Evolutionary conservation across 2,329 filamentous ascomycete species (phyloP), one percentile per base, ranked within the genome.

Genomic region (Sporothrix mexicana): DNA sequence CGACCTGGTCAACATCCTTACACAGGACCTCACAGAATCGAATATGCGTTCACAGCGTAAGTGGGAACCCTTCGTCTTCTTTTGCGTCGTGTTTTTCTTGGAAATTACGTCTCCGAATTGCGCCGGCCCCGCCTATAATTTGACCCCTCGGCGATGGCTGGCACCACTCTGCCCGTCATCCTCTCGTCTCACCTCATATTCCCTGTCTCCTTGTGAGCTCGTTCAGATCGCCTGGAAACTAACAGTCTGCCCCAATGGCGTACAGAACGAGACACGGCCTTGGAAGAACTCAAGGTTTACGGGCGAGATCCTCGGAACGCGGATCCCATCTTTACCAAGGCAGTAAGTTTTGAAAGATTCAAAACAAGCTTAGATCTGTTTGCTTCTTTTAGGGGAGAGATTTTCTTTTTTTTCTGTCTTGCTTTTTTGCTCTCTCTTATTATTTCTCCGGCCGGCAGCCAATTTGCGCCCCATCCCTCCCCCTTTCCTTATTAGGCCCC

Each of bases 271-370:
- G 87, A 89, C 77, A 82, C 85, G 10, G 84, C 85, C 13, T 81
- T 92, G 3, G 89, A 91, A 76, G 83, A 94, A 77, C 85, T 98
- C 67, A 97, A 97, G 81, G 84, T 95, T 45, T 88, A 93, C 78
- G 92, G 94, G 7, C 90, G 94, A 74, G 90, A 92, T 77, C 88
- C 91, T 8, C 84, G 83, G 43, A 86, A 93, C 81, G 90, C 94
- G 41, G 92, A 92, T 73, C 92, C 93, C 0, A 95, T 98, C 73
- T 98, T 96, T 81, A 92, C 92, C n/a, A 87, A 88, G 80, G 85
- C 91, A 81, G 94, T 92, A 85, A 76, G 84, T 76, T 13, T 36
- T 47, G 36, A 36, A 47, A 20, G 13, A 49, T 36, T 53, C 51
- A 47, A 61, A 64, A 25, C 6, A 70, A 51, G 17, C 61, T 30